phyloP scores from a whole-genome alignment of 345 rosid genomes.

The Murraya koenigii region DNA sequence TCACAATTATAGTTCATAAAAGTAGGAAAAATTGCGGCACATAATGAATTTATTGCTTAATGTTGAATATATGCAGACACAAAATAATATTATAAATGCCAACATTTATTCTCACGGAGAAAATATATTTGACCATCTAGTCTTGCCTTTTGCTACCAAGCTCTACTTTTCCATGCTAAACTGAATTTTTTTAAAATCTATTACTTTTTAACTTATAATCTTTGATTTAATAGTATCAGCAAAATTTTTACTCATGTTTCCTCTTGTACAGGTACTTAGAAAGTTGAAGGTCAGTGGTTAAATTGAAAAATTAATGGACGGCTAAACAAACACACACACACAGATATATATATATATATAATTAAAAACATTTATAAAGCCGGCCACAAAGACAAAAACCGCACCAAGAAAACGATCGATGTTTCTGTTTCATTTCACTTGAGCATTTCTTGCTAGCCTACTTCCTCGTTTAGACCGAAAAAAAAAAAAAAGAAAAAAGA shows the following conservation, averaged over 20 bases:
- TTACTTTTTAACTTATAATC: too few relatives aligned
- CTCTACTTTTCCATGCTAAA: neutral
- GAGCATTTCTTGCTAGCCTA: neutral
- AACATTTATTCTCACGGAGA: neutral
- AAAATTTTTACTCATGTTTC: too few relatives aligned
- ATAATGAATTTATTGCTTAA: neutral
- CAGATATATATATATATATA: neutral
- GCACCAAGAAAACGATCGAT: neutral
- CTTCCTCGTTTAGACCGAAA: constrained; percentile 15
- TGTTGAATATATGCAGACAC: neutral
- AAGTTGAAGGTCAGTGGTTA: neutral
- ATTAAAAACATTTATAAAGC: neutral
- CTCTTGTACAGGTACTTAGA: too few relatives aligned
- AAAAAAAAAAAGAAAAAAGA: neutral
- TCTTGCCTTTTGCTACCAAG: neutral
- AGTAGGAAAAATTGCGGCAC: neutral
- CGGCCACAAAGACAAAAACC: constrained; percentile 4
- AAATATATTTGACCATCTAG: neutral
- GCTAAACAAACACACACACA: too few relatives aligned
- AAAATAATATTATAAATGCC: neutral
- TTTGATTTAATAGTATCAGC: too few relatives aligned
- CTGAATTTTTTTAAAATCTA: neutral
- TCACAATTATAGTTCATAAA: neutral
- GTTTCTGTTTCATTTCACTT: neutral
- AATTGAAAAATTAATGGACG: neutral